Evolutionary conservation across 2,329 filamentous ascomycete genomes (phyloP).

Genomic region (Hymenoscyphus albidus): DNA sequence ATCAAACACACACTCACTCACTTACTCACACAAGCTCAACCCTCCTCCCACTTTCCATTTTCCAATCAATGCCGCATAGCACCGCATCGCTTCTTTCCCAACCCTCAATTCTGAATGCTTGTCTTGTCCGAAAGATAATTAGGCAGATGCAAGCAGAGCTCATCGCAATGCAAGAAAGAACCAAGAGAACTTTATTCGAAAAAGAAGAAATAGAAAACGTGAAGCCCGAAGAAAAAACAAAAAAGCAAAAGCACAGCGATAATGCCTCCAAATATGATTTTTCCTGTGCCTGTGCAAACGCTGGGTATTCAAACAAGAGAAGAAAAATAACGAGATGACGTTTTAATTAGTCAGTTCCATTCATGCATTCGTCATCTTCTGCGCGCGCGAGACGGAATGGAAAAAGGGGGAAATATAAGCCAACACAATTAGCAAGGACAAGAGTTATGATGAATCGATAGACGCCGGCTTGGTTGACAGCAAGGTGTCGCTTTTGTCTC

Average conservation of each 20-base stretch:
- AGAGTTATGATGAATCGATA: not conserved
- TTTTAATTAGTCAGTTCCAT: slow-evolving; percentile 8
- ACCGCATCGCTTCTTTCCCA: no score
- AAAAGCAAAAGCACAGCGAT: not conserved
- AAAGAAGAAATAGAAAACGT: no score
- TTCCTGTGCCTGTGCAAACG: slow-evolving; percentile 12
- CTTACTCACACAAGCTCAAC: not conserved
- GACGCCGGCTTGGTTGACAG: not conserved
- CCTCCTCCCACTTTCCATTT: not conserved
- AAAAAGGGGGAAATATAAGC: not conserved
- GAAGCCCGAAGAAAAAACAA: not conserved
- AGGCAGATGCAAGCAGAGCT: not conserved
- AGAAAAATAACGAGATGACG: not conserved
- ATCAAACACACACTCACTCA: not conserved
- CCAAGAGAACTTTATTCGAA: no score
- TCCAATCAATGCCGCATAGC: not conserved
- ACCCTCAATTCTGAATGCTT: not conserved
- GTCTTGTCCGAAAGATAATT: not conserved
- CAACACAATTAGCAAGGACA: not conserved
- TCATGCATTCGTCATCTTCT: slow-evolving; percentile 9
- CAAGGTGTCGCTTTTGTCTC: not conserved
- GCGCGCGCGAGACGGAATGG: not conserved
- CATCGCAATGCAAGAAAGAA: no score
- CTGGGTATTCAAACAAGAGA: slow-evolving; percentile 19
- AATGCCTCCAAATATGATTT: not conserved